phyloP scores from a whole-genome alignment of 768 basidiomycete species.

The Rickenella mellea region DNA sequence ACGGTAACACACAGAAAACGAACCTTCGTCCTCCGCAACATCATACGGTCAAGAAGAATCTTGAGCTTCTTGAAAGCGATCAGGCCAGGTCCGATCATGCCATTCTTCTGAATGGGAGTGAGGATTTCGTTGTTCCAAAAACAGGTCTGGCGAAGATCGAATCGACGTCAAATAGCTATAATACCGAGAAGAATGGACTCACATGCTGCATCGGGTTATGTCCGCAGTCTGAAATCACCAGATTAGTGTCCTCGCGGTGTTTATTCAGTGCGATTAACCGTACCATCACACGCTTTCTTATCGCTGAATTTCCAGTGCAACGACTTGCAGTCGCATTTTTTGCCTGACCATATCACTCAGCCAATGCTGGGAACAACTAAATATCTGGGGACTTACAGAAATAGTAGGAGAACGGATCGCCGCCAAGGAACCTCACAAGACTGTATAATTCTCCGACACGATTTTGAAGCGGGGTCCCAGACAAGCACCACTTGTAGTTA shows the following conservation, averaged over 20 bases:
- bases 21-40: conserved; percentile 87
- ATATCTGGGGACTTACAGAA: conserved; percentile 51
- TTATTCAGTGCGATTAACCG: conserved; percentile 10
- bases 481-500: conserved; percentile 87
- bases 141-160: conserved; percentile 49
- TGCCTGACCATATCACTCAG: conserved; percentile 40
- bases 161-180: not conserved
- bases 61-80: conserved; percentile 88
- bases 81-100: conserved; percentile 71
- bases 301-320: conserved; percentile 91
- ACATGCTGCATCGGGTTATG: conserved; percentile 83
- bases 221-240: conserved; percentile 49
- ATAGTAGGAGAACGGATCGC: conserved; percentile 85
- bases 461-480: conserved; percentile 94
- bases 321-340: conserved; percentile 87
- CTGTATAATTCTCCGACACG: conserved; percentile 99
- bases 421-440: conserved; percentile 85
- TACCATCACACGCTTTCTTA: conserved; percentile 77
- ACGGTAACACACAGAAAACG: not conserved
- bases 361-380: not conserved
- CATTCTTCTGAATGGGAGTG: conserved; percentile 90
- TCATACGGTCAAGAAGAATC: conserved; percentile 85
- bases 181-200: conserved; percentile 14
- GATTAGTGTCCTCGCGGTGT: not conserved
- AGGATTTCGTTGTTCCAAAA: conserved; percentile 97